These are phyloP conservation scores for Vanderwaltozyma polyspora DNA, from an alignment of 805 yeast species.

Conservation along the genomic window DNA sequence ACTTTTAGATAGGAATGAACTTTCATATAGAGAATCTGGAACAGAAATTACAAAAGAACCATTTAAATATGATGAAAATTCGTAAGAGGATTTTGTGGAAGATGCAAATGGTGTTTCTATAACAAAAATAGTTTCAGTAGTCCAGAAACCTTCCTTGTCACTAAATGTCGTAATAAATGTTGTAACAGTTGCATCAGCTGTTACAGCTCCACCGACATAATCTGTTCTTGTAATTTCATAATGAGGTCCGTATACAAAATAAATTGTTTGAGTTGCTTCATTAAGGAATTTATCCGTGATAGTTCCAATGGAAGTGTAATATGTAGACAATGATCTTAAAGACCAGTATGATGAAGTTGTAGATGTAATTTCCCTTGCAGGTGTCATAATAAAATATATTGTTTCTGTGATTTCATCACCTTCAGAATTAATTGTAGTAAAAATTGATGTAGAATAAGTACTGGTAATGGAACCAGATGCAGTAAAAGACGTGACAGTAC, in stretches of 20 bases:
- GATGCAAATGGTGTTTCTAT: slow-evolving; percentile 4
- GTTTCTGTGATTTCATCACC: slow-evolving; percentile 1
- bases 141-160: slow-evolving; percentile 2
- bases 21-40: too few species aligned
- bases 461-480: not conserved
- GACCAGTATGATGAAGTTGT: not conserved
- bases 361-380: not conserved
- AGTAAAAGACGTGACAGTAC: not conserved
- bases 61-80: too few species aligned
- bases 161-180: slow-evolving; percentile 1
- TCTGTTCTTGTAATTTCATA: not conserved
- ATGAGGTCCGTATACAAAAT: slow-evolving; percentile 1
- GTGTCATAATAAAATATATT: slow-evolving; percentile 3
- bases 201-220: slow-evolving; percentile 1
- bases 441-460: not conserved
- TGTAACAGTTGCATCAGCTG: not conserved
- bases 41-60: too few species aligned
- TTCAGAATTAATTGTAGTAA: not conserved
- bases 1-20: too few species aligned
- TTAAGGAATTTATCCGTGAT: not conserved
- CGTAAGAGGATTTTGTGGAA: too few species aligned
- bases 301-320: not conserved
- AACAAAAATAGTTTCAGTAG: slow-evolving; percentile 1
- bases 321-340: not conserved
- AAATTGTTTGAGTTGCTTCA: not conserved